Evolutionary conservation across 495 filamentous ascomycete genomes (phyloP).

Genomic region (Recurvomyces mirabilis): DNA sequence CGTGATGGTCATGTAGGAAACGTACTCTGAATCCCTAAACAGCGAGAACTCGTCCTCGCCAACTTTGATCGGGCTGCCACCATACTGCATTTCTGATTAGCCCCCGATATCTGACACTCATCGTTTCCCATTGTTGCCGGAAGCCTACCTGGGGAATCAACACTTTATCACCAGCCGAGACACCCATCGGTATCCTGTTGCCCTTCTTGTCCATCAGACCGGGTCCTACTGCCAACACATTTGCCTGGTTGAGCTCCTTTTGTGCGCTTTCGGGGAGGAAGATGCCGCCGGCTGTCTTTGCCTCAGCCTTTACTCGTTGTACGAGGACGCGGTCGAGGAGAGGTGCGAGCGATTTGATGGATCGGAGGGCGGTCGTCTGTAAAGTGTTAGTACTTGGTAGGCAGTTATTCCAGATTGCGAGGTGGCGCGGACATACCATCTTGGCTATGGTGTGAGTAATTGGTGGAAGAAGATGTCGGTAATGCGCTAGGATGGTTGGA

Average conservation of each 20-base stretch:
- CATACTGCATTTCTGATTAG: slow-evolving; percentile 51
- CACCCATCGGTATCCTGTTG: slow-evolving; percentile 70
- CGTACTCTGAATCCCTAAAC: slow-evolving; percentile 95
- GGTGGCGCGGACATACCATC: slow-evolving; percentile 18
- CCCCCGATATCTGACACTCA: slow-evolving; percentile 1
- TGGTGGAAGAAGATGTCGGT: background rate
- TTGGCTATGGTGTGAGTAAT: slow-evolving; percentile 3
- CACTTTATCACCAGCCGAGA: slow-evolving; percentile 76
- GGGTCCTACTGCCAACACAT: slow-evolving; percentile 89
- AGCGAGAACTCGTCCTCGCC: slow-evolving; percentile 92
- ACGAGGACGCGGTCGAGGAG: slow-evolving; percentile 98
- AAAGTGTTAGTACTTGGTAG: no score
- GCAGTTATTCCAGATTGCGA: background rate
- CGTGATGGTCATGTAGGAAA: slow-evolving; percentile 22
- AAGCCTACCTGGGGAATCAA: slow-evolving; percentile 88
- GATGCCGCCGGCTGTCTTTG: slow-evolving; percentile 91
- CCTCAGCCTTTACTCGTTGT: slow-evolving; percentile 92
- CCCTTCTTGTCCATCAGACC: slow-evolving; percentile 78
- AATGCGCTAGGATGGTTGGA: background rate
- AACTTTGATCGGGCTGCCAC: slow-evolving; percentile 91
- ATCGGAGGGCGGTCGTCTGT: slow-evolving; percentile 58
- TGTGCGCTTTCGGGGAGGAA: slow-evolving; percentile 94
- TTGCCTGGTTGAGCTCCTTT: slow-evolving; percentile 96
- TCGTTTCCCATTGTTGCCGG: slow-evolving; percentile 9
- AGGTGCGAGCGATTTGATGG: slow-evolving; percentile 87